Conservation (phyloP, 495 filamentous ascomycete species). For the Podospora bellae-mahoneyi region DNA sequence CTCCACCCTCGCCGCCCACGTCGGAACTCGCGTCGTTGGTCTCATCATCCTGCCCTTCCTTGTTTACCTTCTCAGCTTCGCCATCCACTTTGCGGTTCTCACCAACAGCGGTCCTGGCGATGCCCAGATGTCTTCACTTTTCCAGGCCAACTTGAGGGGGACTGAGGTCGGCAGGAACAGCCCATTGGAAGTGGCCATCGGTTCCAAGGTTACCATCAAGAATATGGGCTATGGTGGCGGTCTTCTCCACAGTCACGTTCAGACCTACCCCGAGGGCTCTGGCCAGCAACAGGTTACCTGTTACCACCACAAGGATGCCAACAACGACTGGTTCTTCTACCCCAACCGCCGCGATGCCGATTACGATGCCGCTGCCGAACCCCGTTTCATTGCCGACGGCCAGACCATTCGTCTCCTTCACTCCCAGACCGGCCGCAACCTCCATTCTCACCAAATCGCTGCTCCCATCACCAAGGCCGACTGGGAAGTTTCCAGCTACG, state of each 20-base stretch:
- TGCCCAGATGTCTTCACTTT: conserved; percentile 98
- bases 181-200: conserved; percentile 83
- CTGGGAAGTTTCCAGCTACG: conserved; percentile 90
- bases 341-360: conserved; percentile 74
- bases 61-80: conserved; percentile 95
- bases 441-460: conserved; percentile 86
- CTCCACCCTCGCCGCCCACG: conserved; percentile 68
- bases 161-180: conserved; percentile 93
- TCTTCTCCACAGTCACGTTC: conserved; percentile 94
- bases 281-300: conserved; percentile 94
- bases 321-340: conserved; percentile 99
- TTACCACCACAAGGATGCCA: conserved; percentile 99
- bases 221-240: conserved; percentile 99
- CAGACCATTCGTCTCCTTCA: conserved; percentile 85
- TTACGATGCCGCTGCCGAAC: conserved; percentile 65
- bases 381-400: conserved; percentile 71
- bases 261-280: conserved; percentile 92
- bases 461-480: conserved; percentile 88
- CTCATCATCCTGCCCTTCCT: conserved; percentile 81
- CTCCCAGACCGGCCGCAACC: conserved; percentile 90
- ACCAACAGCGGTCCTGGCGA: conserved; percentile 95
- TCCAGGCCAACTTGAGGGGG: conserved; percentile 92
- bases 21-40: conserved; percentile 75
- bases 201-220: conserved; percentile 89
- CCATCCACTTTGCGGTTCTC: conserved; percentile 84